These are phyloP conservation scores for Colletotrichum navitas DNA, from an alignment of 2,329 filamentous ascomycete genomes.

Conservation along the genomic window DNA sequence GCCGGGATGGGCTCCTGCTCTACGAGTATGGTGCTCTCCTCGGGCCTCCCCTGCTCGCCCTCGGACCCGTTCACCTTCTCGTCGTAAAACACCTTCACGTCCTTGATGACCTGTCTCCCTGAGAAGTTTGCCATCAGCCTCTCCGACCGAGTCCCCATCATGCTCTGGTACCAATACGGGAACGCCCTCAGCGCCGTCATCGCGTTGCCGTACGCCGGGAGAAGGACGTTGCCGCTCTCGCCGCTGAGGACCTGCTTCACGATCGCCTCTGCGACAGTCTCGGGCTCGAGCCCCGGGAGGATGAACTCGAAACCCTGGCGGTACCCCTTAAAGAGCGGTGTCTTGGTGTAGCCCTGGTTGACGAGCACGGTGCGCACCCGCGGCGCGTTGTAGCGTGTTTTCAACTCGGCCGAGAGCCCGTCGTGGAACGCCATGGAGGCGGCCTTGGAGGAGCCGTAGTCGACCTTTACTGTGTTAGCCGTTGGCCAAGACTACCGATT, in stretches of 20 bases:
- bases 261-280: slow-evolving; percentile 74
- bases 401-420: slow-evolving; percentile 70
- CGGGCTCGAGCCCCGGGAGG: slow-evolving; percentile 67
- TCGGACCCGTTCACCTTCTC: slow-evolving; percentile 43
- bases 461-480: slow-evolving; percentile 53
- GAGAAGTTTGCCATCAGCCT: slow-evolving; percentile 58
- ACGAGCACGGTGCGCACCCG: slow-evolving; percentile 76
- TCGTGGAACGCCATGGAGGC: slow-evolving; percentile 77
- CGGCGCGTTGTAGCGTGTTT: slow-evolving; percentile 70
- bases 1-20: slow-evolving; percentile 32
- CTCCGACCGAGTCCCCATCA: slow-evolving; percentile 59
- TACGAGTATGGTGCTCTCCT: slow-evolving; percentile 56
- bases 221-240: slow-evolving; percentile 66
- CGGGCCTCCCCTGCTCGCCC: slow-evolving; percentile 44
- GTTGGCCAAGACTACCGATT: too few relatives aligned
- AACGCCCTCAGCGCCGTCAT: slow-evolving; percentile 62
- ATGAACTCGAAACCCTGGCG: slow-evolving; percentile 63
- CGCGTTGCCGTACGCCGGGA: slow-evolving; percentile 60
- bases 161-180: slow-evolving; percentile 74
- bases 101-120: slow-evolving; percentile 62
- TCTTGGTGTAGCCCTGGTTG: slow-evolving; percentile 73
- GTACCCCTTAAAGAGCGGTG: slow-evolving; percentile 70
- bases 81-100: slow-evolving; percentile 57
- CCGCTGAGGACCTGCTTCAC: slow-evolving; percentile 71
- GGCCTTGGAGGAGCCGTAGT: slow-evolving; percentile 77